phyloP scores from a whole-genome alignment of 495 filamentous ascomycete species.

The Neurospora sp. region DNA sequence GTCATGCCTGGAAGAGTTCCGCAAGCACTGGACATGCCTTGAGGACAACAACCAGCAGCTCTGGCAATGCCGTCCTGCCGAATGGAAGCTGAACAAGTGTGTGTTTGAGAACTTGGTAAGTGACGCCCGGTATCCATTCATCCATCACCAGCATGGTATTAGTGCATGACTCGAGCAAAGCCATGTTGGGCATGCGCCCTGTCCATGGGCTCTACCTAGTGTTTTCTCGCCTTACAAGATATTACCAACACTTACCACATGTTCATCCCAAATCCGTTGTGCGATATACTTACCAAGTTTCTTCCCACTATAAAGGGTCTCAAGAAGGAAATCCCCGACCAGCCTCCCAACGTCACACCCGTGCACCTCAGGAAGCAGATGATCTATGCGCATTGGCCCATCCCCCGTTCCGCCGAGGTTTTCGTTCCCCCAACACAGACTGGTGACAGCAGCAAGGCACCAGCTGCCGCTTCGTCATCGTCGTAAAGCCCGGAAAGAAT shows the following conservation, averaged over 20 bases:
- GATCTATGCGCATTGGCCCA: conserved; percentile 54
- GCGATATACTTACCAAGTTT: background rate
- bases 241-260: background rate
- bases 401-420: conserved; percentile 29
- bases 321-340: conserved; percentile 80
- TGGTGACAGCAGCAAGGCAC: background rate
- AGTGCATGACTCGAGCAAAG: background rate
- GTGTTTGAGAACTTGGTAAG: conserved; percentile 91
- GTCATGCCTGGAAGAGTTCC: conserved; percentile 82
- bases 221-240: no score
- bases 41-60: conserved; percentile 96
- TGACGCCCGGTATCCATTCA: conserved; percentile 1
- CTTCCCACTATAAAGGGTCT: conserved; percentile 49
- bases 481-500: background rate
- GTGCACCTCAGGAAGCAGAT: conserved; percentile 75
- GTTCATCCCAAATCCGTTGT: background rate
- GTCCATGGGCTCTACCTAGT: background rate
- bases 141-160: background rate
- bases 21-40: conserved; percentile 85
- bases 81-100: conserved; percentile 82
- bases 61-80: conserved; percentile 74
- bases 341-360: conserved; percentile 64
- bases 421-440: conserved; percentile 17
- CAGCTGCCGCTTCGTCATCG: background rate
- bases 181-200: background rate